phyloP scores from a whole-genome alignment of 495 filamentous ascomycete species.

The Penicillium desertorum region DNA sequence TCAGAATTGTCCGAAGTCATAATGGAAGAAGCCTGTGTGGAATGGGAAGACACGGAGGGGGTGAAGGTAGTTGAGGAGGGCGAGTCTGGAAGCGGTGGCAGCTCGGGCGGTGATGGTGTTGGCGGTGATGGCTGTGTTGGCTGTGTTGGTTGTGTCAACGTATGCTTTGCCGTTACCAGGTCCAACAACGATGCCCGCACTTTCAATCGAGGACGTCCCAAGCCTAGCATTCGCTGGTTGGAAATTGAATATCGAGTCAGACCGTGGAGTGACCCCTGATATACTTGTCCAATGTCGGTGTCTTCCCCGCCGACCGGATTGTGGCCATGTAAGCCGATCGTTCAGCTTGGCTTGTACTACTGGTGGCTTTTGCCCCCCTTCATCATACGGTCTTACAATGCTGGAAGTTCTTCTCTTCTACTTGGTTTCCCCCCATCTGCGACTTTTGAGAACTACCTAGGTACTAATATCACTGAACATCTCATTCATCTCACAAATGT shows the following conservation, averaged over 20 bases:
- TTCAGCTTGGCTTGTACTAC: constrained; percentile 4
- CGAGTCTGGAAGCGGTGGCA: constrained; percentile 56
- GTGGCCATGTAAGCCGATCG: constrained; percentile 8
- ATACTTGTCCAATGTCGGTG: constrained; percentile 11
- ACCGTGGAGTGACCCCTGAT: constrained; percentile 14
- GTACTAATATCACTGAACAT: neutral
- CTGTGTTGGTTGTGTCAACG: constrained; percentile 29
- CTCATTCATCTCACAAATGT: neutral
- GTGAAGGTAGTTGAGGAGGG: constrained; percentile 45
- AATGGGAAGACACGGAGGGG: constrained; percentile 36
- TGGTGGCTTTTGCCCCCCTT: neutral
- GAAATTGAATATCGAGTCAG: neutral
- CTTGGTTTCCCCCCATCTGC: neutral
- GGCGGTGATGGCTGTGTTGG: constrained; percentile 8
- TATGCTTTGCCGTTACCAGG: constrained; percentile 52
- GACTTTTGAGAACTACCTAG: neutral
- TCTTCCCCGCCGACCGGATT: constrained; percentile 11
- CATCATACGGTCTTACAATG: neutral
- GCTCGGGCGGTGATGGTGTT: constrained; percentile 42
- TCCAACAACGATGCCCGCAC: constrained; percentile 72
- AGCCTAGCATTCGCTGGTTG: constrained; percentile 54
- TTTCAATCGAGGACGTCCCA: constrained; percentile 60
- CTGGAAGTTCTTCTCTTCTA: neutral
- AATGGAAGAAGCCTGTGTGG: constrained; percentile 43
- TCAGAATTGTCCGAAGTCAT: constrained; percentile 60